Percentiles rank a stretch among this genome's conserved stretches.
Evolutionary conservation across 2,329 filamentous ascomycete genomes (phyloP).

Genomic region (Ascochyta viciae-villosae): DNA sequence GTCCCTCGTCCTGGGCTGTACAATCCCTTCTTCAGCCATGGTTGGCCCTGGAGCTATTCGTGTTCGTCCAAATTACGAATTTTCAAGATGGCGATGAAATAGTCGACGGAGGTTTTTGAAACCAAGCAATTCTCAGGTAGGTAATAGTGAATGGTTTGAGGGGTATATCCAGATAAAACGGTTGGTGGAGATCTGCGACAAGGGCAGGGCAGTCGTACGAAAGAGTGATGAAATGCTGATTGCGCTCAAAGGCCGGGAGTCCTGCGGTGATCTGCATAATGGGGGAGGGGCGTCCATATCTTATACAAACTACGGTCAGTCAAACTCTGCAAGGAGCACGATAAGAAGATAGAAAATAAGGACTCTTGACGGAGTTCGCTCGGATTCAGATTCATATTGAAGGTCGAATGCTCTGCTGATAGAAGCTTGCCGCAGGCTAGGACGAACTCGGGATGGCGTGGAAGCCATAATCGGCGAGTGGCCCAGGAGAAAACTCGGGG

Average conservation of each 20-base stretch:
- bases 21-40: conserved; percentile 28
- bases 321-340: conserved; percentile 9
- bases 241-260: conserved; percentile 1
- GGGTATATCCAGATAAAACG: neutral
- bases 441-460: neutral
- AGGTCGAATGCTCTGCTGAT: conserved; percentile 8
- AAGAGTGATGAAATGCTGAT: conserved; percentile 7
- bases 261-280: conserved; percentile 7
- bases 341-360: conserved; percentile 3
- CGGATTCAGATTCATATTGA: conserved; percentile 14
- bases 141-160: neutral
- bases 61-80: neutral
- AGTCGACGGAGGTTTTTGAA: neutral
- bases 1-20: conserved; percentile 19
- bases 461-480: neutral
- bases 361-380: conserved; percentile 20
- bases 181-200: neutral
- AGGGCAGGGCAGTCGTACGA: neutral
- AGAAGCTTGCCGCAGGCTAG: neutral
- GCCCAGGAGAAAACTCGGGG: conserved; percentile 14
- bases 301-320: conserved; percentile 11
- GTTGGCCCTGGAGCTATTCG: neutral
- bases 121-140: neutral
- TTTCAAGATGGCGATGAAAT: neutral
- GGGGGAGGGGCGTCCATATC: neutral